A percentile compares a stretch with the other conserved stretches of the same genome.
These are phyloP conservation scores for Bipolaris cookei DNA, from an alignment of 2,329 filamentous ascomycete genomes.

Conservation along the genomic window DNA sequence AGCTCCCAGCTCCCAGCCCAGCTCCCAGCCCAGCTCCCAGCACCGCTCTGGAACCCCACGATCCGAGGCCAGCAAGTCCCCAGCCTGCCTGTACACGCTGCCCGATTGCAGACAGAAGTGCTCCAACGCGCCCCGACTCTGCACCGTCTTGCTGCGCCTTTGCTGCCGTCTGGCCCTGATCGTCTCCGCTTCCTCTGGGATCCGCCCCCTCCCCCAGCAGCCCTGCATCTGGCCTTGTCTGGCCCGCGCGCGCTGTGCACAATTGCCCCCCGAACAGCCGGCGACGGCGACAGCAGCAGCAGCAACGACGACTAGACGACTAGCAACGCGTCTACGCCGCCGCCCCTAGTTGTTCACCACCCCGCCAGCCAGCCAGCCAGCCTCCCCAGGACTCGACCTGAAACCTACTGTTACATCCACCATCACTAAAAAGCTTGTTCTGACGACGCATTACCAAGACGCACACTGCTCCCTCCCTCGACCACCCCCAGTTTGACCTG, in stretches of 20 bases:
- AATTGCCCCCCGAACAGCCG: slow-evolving; percentile 7
- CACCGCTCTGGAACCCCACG: slow-evolving; percentile 17
- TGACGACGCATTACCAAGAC: slow-evolving; percentile 37
- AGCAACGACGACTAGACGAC: not conserved
- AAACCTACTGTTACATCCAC: not conserved
- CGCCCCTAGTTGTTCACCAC: not conserved
- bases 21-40: too few species aligned
- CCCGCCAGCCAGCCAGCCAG: not conserved
- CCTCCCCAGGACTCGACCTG: not conserved
- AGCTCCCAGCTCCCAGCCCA: too few species aligned
- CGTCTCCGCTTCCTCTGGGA: slow-evolving; percentile 1
- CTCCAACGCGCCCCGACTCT: not conserved
- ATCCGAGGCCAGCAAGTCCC: slow-evolving; percentile 8
- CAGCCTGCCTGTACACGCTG: not conserved
- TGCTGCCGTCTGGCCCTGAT: slow-evolving; percentile 3
- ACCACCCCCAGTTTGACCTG: slow-evolving; percentile 28
- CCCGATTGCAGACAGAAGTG: too few species aligned
- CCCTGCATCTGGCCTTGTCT: slow-evolving; percentile 5
- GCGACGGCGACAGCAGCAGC: not conserved
- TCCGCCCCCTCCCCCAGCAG: not conserved
- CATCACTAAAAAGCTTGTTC: not conserved
- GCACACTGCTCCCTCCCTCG: slow-evolving; percentile 12
- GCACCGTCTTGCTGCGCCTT: not conserved
- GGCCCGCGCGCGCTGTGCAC: slow-evolving; percentile 11
- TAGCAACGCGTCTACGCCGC: not conserved